phyloP scores from a whole-genome alignment of 352 stramenopile genomes.

The Phytophthora cryptogea region DNA sequence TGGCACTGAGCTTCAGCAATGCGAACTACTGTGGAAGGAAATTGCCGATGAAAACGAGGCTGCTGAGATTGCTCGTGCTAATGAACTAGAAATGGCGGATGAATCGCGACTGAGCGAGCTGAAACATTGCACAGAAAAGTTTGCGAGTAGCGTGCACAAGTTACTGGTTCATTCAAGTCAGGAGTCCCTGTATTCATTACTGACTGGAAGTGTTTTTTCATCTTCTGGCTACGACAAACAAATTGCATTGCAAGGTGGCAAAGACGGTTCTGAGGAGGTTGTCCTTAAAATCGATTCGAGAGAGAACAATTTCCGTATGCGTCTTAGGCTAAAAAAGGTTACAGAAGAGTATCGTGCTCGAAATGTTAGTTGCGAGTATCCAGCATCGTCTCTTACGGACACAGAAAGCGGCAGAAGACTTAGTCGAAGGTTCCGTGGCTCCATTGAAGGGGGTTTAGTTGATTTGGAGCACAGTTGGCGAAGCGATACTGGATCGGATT shows the following conservation, averaged over 20 bases:
- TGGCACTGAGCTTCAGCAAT: slow-evolving; percentile 50
- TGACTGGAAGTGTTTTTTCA: slow-evolving; percentile 14
- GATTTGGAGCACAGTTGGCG: slow-evolving; percentile 65
- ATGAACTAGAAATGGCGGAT: slow-evolving; percentile 37
- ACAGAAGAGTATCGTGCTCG: slow-evolving; percentile 66
- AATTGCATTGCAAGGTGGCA: background rate
- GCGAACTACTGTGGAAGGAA: slow-evolving; percentile 63
- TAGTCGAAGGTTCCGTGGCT: slow-evolving; percentile 35
- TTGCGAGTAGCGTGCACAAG: slow-evolving; percentile 80
- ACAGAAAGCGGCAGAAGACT: slow-evolving; percentile 46
- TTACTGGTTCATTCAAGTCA: slow-evolving; percentile 47
- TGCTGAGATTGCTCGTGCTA: slow-evolving; percentile 27
- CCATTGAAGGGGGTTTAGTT: slow-evolving; percentile 33
- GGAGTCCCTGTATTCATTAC: slow-evolving; percentile 1
- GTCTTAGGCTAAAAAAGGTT: slow-evolving; percentile 68
- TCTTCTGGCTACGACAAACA: background rate
- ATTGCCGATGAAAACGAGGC: slow-evolving; percentile 47
- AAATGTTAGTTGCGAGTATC: slow-evolving; percentile 69
- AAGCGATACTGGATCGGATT: slow-evolving; percentile 76
- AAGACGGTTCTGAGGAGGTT: slow-evolving; percentile 26
- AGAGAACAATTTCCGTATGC: slow-evolving; percentile 81
- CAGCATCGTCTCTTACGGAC: slow-evolving; percentile 47
- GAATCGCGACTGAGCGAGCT: slow-evolving; percentile 56
- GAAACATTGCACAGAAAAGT: slow-evolving; percentile 77
- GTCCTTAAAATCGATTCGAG: slow-evolving; percentile 70